Conservation (phyloP, 495 filamentous ascomycete species). For the Lasiosphaeria ovina region DNA sequence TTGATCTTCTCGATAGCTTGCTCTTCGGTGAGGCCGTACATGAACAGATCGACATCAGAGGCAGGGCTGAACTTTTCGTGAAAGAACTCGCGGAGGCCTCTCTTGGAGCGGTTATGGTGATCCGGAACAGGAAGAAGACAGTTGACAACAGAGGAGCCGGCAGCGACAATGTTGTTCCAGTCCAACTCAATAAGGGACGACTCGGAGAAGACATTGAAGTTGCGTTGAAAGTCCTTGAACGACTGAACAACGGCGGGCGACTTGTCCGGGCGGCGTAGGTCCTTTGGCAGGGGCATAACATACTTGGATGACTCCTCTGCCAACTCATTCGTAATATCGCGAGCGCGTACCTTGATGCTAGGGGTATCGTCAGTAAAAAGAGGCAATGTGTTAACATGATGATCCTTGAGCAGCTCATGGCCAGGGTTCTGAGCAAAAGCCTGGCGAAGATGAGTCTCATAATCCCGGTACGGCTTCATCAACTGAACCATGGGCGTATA, state of each 20-base stretch:
- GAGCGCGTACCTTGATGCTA: constrained; percentile 58
- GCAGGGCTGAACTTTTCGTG: constrained; percentile 75
- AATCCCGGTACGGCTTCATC: constrained; percentile 65
- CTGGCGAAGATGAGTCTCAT: constrained; percentile 65
- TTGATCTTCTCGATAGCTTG: constrained; percentile 79
- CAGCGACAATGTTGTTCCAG: constrained; percentile 75
- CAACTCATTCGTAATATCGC: constrained; percentile 58
- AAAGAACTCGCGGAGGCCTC: constrained; percentile 68
- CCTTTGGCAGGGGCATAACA: constrained; percentile 62
- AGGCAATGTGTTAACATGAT: constrained; percentile 65
- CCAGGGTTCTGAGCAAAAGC: constrained; percentile 68
- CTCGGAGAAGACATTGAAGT: constrained; percentile 79
- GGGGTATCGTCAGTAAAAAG: constrained; percentile 60
- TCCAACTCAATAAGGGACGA: constrained; percentile 59
- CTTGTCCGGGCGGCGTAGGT: constrained; percentile 56
- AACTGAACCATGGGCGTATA: constrained; percentile 54
- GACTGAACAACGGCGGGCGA: constrained; percentile 62
- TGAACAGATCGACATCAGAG: constrained; percentile 81
- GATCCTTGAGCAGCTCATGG: constrained; percentile 57
- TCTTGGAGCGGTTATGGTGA: constrained; percentile 61
- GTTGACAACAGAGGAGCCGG: constrained; percentile 74
- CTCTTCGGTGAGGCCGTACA: constrained; percentile 72
- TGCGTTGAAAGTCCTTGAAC: constrained; percentile 67
- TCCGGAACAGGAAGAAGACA: constrained; percentile 69
- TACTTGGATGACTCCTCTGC: constrained; percentile 62